phyloP scores from a whole-genome alignment of 208 protist species.

The Wallacemonas collosoma region DNA sequence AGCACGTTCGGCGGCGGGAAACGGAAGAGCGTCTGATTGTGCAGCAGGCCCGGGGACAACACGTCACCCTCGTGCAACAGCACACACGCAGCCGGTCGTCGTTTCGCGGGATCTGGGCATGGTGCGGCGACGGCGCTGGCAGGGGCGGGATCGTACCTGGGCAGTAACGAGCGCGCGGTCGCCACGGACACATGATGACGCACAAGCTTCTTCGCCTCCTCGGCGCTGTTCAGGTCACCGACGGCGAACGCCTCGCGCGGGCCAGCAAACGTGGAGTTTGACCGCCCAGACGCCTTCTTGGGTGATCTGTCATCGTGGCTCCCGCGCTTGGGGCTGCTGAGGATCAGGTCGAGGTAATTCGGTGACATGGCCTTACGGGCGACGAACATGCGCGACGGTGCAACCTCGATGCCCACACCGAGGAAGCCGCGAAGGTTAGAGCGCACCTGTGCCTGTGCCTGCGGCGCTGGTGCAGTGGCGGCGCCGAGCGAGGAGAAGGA shows the following conservation, averaged over 20 bases:
- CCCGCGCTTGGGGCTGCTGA: neutral
- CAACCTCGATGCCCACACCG: slow-evolving; percentile 62
- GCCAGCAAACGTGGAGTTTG: neutral
- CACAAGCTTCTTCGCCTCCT: slow-evolving; percentile 5
- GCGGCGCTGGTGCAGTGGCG: neutral
- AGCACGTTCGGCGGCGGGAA: slow-evolving; percentile 22
- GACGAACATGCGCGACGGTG: slow-evolving; percentile 61
- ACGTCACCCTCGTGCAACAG: slow-evolving; percentile 64
- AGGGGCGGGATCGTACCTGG: slow-evolving; percentile 23
- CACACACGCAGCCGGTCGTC: slow-evolving; percentile 35
- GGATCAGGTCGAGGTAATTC: slow-evolving; percentile 40
- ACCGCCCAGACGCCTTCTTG: neutral
- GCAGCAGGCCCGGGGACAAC: slow-evolving; percentile 53
- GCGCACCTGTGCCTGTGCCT: neutral
- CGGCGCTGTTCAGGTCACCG: slow-evolving; percentile 8
- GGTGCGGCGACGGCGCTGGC: slow-evolving; percentile 5
- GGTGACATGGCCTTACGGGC: slow-evolving; percentile 49
- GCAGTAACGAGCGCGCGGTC: slow-evolving; percentile 4
- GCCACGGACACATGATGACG: neutral
- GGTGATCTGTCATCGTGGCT: neutral
- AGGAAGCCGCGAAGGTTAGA: slow-evolving; percentile 37
- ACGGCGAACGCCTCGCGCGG: slow-evolving; percentile 23
- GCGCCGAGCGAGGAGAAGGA: slow-evolving; percentile 18
- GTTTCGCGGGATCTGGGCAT: slow-evolving; percentile 13
- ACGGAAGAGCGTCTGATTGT: slow-evolving; percentile 54